phyloP scores from a whole-genome alignment of 2,329 filamentous ascomycete species.

The Pezicula neosporulosa region DNA sequence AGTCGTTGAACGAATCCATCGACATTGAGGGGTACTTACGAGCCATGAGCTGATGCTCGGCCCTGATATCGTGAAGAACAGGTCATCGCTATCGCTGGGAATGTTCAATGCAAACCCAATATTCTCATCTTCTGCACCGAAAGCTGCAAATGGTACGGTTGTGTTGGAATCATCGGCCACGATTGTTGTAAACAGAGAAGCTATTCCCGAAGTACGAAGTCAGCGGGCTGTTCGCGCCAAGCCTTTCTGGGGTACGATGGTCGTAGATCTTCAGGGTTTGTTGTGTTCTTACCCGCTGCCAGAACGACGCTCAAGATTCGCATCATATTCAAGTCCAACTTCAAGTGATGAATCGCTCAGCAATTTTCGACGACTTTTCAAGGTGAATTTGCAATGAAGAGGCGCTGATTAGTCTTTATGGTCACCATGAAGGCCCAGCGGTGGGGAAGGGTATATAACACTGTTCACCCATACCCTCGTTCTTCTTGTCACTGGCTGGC shows the following conservation, averaged over 20 bases:
- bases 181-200: background rate
- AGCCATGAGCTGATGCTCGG: conserved; percentile 45
- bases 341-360: background rate
- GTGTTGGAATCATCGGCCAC: background rate
- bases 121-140: conserved; percentile 39
- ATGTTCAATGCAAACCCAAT: conserved; percentile 49
- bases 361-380: too few relatives aligned
- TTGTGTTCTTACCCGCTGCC: background rate
- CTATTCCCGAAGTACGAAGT: too few relatives aligned
- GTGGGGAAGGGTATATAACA: too few relatives aligned
- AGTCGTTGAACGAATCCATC: background rate
- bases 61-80: conserved; percentile 53
- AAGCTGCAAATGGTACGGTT: conserved; percentile 27
- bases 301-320: background rate
- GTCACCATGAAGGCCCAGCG: too few relatives aligned
- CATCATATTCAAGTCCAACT: background rate
- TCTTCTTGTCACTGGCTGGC: too few relatives aligned
- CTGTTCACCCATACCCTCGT: too few relatives aligned
- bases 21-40: conserved; percentile 11
- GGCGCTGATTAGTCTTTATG: too few relatives aligned
- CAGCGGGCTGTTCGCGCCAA: too few relatives aligned
- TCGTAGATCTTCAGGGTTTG: too few relatives aligned
- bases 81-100: conserved; percentile 39
- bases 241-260: background rate
- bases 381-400: too few relatives aligned